Evolutionary conservation across 2,329 filamentous ascomycete species (phyloP).

Genomic region (Nectriaceae sp.): DNA sequence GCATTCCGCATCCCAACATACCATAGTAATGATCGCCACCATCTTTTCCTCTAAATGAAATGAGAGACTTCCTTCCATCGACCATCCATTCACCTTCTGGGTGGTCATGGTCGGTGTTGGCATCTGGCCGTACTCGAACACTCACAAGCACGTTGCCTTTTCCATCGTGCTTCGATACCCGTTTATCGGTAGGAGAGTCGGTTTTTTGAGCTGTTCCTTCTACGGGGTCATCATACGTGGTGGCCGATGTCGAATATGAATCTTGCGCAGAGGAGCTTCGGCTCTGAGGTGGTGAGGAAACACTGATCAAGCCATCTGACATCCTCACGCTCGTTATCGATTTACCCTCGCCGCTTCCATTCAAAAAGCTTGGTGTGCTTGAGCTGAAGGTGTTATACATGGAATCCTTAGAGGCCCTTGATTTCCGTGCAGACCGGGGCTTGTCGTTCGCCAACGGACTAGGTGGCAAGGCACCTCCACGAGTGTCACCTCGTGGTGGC

Average conservation of each 20-base stretch:
- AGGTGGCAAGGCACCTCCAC: constrained; percentile 62
- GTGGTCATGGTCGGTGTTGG: constrained; percentile 59
- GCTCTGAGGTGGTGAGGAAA: constrained; percentile 83
- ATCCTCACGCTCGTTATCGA: constrained; percentile 67
- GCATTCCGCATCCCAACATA: constrained; percentile 45
- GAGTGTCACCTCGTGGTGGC: constrained; percentile 70
- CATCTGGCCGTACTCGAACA: constrained; percentile 87
- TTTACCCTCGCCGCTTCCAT: constrained; percentile 76
- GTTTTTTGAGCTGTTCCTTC: constrained; percentile 49
- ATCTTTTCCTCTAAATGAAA: constrained; percentile 85
- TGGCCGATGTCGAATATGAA: constrained; percentile 88
- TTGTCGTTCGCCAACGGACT: constrained; percentile 59
- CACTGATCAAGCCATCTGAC: constrained; percentile 74
- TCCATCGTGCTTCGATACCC: constrained; percentile 61
- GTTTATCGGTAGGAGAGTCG: constrained; percentile 44
- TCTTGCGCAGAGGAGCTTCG: constrained; percentile 90
- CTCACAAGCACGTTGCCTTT: constrained; percentile 97
- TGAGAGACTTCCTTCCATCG: constrained; percentile 77
- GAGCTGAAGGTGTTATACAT: constrained; percentile 50
- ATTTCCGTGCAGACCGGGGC: constrained; percentile 49
- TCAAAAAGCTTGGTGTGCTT: constrained; percentile 72
- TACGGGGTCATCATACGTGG: constrained; percentile 79
- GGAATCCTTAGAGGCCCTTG: constrained; percentile 57
- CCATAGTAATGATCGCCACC: constrained; percentile 92
- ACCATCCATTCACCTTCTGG: constrained; percentile 88